phyloP scores from a whole-genome alignment of 1,284 basidiomycete species.

The Trametes hirsuta region DNA sequence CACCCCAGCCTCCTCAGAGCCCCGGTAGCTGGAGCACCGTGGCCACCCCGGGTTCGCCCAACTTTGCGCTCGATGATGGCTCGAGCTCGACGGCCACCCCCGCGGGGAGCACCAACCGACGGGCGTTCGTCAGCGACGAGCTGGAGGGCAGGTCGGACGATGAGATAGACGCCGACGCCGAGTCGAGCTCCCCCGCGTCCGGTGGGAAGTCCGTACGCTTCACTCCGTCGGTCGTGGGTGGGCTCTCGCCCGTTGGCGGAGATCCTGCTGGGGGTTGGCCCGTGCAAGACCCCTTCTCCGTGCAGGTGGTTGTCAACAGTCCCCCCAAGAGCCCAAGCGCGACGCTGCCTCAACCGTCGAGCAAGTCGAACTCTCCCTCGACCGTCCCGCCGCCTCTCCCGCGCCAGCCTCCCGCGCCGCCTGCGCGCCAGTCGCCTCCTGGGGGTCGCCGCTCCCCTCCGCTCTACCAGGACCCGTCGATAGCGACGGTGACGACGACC shows the following conservation, averaged over 20 bases:
- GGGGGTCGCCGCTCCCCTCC: background rate
- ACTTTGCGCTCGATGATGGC: constrained; percentile 8
- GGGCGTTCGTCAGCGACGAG: constrained; percentile 30
- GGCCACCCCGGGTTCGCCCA: constrained; percentile 57
- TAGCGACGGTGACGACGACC: constrained; percentile 34
- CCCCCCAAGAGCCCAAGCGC: constrained; percentile 18
- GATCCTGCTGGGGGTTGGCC: constrained; percentile 16
- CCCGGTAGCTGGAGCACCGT: constrained; percentile 65
- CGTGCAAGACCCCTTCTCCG: constrained; percentile 17
- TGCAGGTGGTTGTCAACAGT: constrained; percentile 8
- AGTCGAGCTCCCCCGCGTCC: constrained; percentile 22
- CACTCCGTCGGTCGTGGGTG: constrained; percentile 47
- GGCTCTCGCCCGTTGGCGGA: constrained; percentile 20
- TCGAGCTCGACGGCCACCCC: constrained; percentile 6
- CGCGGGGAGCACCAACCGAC: constrained; percentile 7
- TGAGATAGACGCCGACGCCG: constrained; percentile 17
- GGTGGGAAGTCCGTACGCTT: constrained; percentile 49
- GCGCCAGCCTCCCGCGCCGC: constrained; percentile 4
- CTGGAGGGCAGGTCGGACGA: constrained; percentile 29
- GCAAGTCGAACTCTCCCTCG: constrained; percentile 12
- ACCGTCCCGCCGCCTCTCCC: constrained; percentile 5
- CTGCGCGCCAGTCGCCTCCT: background rate
- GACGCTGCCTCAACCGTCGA: constrained; percentile 5
- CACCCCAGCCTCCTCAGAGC: constrained; percentile 34
- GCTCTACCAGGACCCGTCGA: constrained; percentile 18